Percentiles rank a stretch among this genome's conserved stretches.
These are phyloP conservation scores for Polyplosphaeria fusca DNA, from an alignment of 495 filamentous ascomycete species.

Conservation along the genomic window DNA sequence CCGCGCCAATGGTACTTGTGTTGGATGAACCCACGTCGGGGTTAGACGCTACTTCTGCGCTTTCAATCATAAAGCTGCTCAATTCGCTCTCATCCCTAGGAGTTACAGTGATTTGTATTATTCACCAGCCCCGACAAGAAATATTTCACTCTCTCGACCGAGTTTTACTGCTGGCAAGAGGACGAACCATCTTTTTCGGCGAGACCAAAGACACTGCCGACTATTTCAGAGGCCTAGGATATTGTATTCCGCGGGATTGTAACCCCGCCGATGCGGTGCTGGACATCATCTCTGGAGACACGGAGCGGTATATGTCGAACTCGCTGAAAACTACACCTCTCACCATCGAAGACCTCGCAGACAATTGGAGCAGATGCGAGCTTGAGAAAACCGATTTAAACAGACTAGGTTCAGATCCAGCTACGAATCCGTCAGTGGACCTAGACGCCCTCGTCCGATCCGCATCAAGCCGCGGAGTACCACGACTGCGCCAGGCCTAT, in stretches of 20 bases:
- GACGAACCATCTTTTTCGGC: constrained; percentile 47
- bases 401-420: no score
- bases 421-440: no score
- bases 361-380: no score
- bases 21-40: constrained; percentile 46
- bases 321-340: no score
- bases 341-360: no score
- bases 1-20: constrained; percentile 68
- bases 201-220: constrained; percentile 37
- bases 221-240: constrained; percentile 50
- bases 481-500: constrained; percentile 45
- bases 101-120: constrained; percentile 73
- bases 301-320: no score
- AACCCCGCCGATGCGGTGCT: constrained; percentile 51
- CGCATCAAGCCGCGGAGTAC: constrained; percentile 51
- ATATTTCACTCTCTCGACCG: constrained; percentile 51
- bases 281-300: constrained; percentile 51
- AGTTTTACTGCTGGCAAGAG: constrained; percentile 46
- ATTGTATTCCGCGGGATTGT: constrained; percentile 42
- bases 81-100: constrained; percentile 73
- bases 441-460: no score
- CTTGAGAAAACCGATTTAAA: no score
- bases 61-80: constrained; percentile 76
- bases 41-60: constrained; percentile 79
- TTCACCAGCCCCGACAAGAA: constrained; percentile 62